phyloP scores from a whole-genome alignment of 2,329 filamentous ascomycete genomes.

The Neonectria coccinea region DNA sequence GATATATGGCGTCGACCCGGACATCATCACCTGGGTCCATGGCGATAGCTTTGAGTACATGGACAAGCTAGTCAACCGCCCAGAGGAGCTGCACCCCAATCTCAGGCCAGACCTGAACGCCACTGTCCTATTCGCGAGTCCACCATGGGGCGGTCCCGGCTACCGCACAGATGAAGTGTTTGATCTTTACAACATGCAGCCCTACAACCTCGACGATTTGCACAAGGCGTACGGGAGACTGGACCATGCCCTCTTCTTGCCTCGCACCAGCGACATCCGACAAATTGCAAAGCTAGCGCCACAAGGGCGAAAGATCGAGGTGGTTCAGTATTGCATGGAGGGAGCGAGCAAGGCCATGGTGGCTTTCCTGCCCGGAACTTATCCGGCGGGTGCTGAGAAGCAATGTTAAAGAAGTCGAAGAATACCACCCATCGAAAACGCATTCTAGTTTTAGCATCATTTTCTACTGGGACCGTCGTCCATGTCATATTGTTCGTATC shows the following conservation, averaged over 20 bases:
- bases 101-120: slow-evolving; percentile 55
- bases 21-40: slow-evolving; percentile 82
- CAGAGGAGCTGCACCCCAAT: slow-evolving; percentile 52
- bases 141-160: slow-evolving; percentile 70
- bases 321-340: slow-evolving; percentile 91
- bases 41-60: slow-evolving; percentile 88
- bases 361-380: slow-evolving; percentile 66
- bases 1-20: slow-evolving; percentile 81
- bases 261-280: slow-evolving; percentile 83
- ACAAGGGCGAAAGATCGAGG: slow-evolving; percentile 69
- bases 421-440: too few species aligned
- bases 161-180: slow-evolving; percentile 77
- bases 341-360: slow-evolving; percentile 87
- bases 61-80: slow-evolving; percentile 53
- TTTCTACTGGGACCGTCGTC: not conserved
- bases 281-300: slow-evolving; percentile 75
- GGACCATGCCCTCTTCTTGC: slow-evolving; percentile 81
- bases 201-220: slow-evolving; percentile 78
- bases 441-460: too few species aligned
- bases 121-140: slow-evolving; percentile 67
- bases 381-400: slow-evolving; percentile 11
- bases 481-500: not conserved
- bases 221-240: slow-evolving; percentile 70
- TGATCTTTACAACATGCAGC: slow-evolving; percentile 86
- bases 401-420: slow-evolving; percentile 12